Evolutionary conservation across 352 stramenopile species (phyloP), one percentile per base, ranked within the genome.

Genomic region (Phytophthora ohioensis): DNA sequence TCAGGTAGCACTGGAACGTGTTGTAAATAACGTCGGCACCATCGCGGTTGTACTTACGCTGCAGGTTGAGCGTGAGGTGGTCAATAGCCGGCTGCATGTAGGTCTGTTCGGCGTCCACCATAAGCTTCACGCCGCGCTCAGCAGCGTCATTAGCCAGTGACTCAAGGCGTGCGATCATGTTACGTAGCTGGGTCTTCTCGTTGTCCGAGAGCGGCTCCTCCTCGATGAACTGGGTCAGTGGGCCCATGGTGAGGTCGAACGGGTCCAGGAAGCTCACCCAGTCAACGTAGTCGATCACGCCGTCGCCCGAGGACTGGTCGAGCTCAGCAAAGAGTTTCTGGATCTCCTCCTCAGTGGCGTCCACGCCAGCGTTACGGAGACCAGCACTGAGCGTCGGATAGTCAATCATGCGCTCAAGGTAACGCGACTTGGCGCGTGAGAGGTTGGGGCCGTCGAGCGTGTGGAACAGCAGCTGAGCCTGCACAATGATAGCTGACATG

Each of bases 1-100:
- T 98, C 35, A 99, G 84, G 84, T 99, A 99, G 82, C 97, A 99
- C 84, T 99, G 98, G 76, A 99, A 99, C 15, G 97, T 99, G 77
- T 98, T 98, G 88, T 98, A 99, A 70, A 99, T 98, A 36, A 98
- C 81, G 52, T 97, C 75, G 38, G 71, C 72, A 49, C 86, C 78
- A 41, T 93, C 75, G 30, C 83, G 87, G 74, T 99, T 99, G 89
- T 97, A 98, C 67, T 92, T 86, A 48, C 85, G 87, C 82, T 96
- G 88, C 27, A 97, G 63, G 57, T 92, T 91, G 43, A 96, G 76
- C 60, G 87, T 82, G 48, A 99, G 73, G 73, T 98, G 91, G 75
- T 99, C 98, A 76, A 99, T 99, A 11, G 92, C 97, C 6, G 97
- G 96, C 81, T 99, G 98, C 78, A 99, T 98, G 80, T 98, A 98